Percentiles rank a stretch among this genome's conserved stretches.
These are phyloP conservation scores for Aspergillus diversus DNA, from an alignment of 495 filamentous ascomycete genomes.

Conservation along the genomic window DNA sequence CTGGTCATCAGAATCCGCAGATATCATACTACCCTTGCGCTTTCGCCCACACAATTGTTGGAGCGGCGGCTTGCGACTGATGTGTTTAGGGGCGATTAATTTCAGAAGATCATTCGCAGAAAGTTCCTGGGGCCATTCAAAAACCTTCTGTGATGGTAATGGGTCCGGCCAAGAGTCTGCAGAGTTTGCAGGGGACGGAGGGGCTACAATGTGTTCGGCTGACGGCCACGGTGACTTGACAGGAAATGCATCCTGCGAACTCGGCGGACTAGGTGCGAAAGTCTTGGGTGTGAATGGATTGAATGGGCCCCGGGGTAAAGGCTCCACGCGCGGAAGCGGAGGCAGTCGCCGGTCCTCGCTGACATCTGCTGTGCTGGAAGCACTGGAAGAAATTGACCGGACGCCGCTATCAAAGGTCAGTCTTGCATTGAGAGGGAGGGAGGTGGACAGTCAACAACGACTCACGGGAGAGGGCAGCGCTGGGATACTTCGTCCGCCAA, in stretches of 20 bases:
- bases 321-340: slow-evolving; percentile 47
- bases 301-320: slow-evolving; percentile 48
- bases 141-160: slow-evolving; percentile 35
- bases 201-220: slow-evolving; percentile 39
- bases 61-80: slow-evolving; percentile 49
- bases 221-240: slow-evolving; percentile 42
- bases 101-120: slow-evolving; percentile 41
- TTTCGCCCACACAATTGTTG: slow-evolving; percentile 53
- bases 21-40: slow-evolving; percentile 46
- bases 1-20: slow-evolving; percentile 45
- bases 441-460: neutral
- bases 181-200: slow-evolving; percentile 50
- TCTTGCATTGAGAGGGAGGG: slow-evolving; percentile 17
- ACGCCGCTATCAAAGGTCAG: slow-evolving; percentile 25
- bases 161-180: slow-evolving; percentile 50
- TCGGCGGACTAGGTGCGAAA: slow-evolving; percentile 41
- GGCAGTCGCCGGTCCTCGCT: slow-evolving; percentile 47
- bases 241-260: slow-evolving; percentile 42
- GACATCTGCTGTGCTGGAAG: slow-evolving; percentile 24
- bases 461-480: slow-evolving; percentile 50
- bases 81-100: slow-evolving; percentile 44
- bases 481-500: slow-evolving; percentile 38
- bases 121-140: slow-evolving; percentile 44
- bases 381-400: slow-evolving; percentile 23
- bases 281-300: slow-evolving; percentile 40